These are phyloP conservation scores for Cyberlindnera euphorbiae DNA, from an alignment of 805 yeast genomes.

Conservation along the genomic window DNA sequence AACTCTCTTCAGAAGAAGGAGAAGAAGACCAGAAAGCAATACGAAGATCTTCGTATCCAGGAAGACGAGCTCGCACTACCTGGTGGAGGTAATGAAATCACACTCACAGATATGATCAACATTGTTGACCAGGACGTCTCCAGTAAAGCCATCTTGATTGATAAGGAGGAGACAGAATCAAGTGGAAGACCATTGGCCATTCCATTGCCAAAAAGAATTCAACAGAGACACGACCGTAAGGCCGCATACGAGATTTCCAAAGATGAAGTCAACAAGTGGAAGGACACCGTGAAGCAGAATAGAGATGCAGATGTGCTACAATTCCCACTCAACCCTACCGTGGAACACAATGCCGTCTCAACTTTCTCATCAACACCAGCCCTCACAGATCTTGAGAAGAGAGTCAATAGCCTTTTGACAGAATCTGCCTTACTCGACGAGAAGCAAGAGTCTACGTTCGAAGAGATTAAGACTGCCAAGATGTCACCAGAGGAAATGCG, in stretches of 20 bases:
- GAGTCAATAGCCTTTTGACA: constrained; percentile 53
- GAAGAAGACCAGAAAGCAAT: constrained; percentile 40
- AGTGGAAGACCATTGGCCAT: constrained; percentile 54
- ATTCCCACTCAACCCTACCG: constrained; percentile 59
- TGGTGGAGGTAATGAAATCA: constrained; percentile 50
- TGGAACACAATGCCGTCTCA: constrained; percentile 44
- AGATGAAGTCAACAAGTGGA: constrained; percentile 85
- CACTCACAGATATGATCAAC: constrained; percentile 71
- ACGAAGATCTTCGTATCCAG: constrained; percentile 47
- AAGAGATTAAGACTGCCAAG: constrained; percentile 78
- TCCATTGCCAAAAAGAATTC: constrained; percentile 83
- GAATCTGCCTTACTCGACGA: constrained; percentile 70
- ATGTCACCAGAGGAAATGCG: constrained; percentile 74
- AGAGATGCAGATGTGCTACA: constrained; percentile 80
- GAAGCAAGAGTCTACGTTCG: constrained; percentile 75
- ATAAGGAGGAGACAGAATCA: constrained; percentile 30
- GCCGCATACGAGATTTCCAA: constrained; percentile 90
- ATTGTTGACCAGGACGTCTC: constrained; percentile 48
- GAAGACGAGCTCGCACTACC: constrained; percentile 74
- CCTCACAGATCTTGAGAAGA: constrained; percentile 59
- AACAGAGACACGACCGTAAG: constrained; percentile 75
- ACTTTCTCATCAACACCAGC: constrained; percentile 45
- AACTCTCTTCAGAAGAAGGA: constrained; percentile 33
- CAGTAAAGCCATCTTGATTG: constrained; percentile 46
- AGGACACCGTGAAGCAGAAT: constrained; percentile 71